Evolutionary conservation across 129 eudicot species (phyloP), one percentile per base, ranked within the genome.

Genomic region (Pittosporum tobira): DNA sequence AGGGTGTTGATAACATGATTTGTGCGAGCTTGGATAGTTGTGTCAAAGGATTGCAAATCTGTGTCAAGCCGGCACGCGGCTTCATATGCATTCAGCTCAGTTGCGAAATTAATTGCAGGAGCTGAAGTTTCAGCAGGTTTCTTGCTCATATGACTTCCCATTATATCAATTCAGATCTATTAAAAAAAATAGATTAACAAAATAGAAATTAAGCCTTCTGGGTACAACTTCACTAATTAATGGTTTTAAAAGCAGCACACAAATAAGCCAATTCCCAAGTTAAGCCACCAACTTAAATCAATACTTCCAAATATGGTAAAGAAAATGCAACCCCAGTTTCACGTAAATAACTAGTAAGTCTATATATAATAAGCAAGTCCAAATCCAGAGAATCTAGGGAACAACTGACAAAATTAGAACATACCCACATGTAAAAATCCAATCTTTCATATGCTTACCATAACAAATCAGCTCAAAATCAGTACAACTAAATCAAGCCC

Each of bases 141-240:
- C 75, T 84, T 81, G 88, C 90, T 88, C 75, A 81, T 58, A 54
- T 88, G 87, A 49, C 80, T 75, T 64, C 96, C 96, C 96, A 86
- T 86, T 61, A n/a, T 20, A 25, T 51, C 48, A 62, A 69, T 12
- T 28, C 46, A 37, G 59, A 56, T 70, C 65, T 67, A 53, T 14
- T 38, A 27, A 51, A 5, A 3, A 51, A 25, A 26, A 47, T n/a
- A n/a, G n/a, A n/a, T n/a, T n/a, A 23, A 0, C 14, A 24, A 50
- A 1, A 53, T 15, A 20, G 5, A 23, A 25, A 51, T 11, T 1
- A 5, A 3, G 6, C 20, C 57, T 26, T 26, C 27, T 25, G 31
- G 34, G 37, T 31, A 51, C 57, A n/a, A 51, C 12, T 6, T 22
- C 14, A 25, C n/a, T n/a, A 51, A 51, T 26, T 6, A 23, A n/a